Conservation (phyloP, 495 filamentous ascomycete species). For the Podospora conica region DNA sequence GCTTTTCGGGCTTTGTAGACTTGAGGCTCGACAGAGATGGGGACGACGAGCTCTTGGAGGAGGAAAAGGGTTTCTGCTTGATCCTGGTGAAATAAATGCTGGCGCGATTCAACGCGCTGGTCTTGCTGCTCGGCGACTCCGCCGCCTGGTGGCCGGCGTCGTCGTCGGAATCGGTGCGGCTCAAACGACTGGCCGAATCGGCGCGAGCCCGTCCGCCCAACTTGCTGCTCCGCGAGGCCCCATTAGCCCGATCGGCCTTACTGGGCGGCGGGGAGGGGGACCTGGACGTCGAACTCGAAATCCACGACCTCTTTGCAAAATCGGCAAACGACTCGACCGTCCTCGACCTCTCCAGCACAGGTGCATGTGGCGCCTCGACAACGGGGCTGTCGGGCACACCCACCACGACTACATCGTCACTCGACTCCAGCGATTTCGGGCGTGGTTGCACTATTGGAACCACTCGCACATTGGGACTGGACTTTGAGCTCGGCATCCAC, state of each 20-base stretch:
- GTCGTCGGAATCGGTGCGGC: slow-evolving; percentile 23
- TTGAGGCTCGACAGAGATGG: slow-evolving; percentile 10
- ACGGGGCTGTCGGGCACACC: slow-evolving; percentile 4
- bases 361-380: background rate
- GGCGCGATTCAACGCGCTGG: slow-evolving; percentile 25
- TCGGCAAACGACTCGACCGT: slow-evolving; percentile 57
- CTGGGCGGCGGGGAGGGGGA: slow-evolving; percentile 52
- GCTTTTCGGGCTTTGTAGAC: slow-evolving; percentile 23
- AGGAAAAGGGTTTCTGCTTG: slow-evolving; percentile 35
- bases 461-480: slow-evolving; percentile 27
- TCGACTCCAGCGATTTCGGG: slow-evolving; percentile 16
- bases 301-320: slow-evolving; percentile 64
- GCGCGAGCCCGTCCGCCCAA: slow-evolving; percentile 19
- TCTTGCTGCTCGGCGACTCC: slow-evolving; percentile 25
- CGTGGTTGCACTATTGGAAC: slow-evolving; percentile 15
- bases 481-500: slow-evolving; percentile 41
- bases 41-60: slow-evolving; percentile 26
- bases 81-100: slow-evolving; percentile 37
- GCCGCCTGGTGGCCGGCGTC: slow-evolving; percentile 13
- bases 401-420: slow-evolving; percentile 24
- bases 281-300: slow-evolving; percentile 53
- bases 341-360: slow-evolving; percentile 27
- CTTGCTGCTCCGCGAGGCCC: slow-evolving; percentile 25
- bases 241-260: slow-evolving; percentile 16
- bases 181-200: slow-evolving; percentile 25